Evolutionary conservation across 2,329 filamentous ascomycete genomes (phyloP).

Genomic region (Fusarium sp.): DNA sequence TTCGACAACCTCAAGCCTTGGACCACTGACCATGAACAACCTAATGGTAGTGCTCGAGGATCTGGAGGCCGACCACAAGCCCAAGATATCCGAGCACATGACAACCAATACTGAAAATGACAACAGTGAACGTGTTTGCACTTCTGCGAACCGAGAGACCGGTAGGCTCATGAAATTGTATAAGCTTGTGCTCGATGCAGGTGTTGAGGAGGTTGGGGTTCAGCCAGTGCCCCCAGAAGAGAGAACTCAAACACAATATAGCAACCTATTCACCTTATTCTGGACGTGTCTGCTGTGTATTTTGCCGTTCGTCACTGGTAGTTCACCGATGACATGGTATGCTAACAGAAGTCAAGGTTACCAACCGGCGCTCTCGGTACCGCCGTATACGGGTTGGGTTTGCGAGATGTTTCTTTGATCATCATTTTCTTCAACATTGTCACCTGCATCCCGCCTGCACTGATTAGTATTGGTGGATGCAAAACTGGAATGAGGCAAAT

Average conservation of each 20-base stretch:
- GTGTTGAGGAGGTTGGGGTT: slow-evolving; percentile 65
- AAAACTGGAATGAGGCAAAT: slow-evolving; percentile 69
- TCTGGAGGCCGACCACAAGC: slow-evolving; percentile 17
- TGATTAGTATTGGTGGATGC: slow-evolving; percentile 65
- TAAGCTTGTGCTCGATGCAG: slow-evolving; percentile 55
- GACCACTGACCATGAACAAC: not conserved
- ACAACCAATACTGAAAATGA: not conserved
- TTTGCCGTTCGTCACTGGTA: slow-evolving; percentile 60
- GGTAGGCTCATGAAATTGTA: slow-evolving; percentile 54
- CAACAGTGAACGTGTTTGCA: slow-evolving; percentile 44
- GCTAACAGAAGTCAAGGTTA: slow-evolving; percentile 52
- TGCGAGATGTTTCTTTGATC: slow-evolving; percentile 66
- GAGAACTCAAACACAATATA: slow-evolving; percentile 63
- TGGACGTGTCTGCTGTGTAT: slow-evolving; percentile 68
- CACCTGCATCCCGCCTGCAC: slow-evolving; percentile 65
- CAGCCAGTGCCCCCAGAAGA: slow-evolving; percentile 65
- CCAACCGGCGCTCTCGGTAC: slow-evolving; percentile 70
- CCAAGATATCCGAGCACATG: not conserved
- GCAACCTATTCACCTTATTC: slow-evolving; percentile 70
- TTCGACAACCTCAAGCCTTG: not conserved
- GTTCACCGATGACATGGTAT: not conserved
- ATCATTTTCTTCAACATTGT: slow-evolving; percentile 69
- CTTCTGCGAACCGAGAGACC: slow-evolving; percentile 43
- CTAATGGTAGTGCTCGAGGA: slow-evolving; percentile 3
- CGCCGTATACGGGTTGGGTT: slow-evolving; percentile 61